These are phyloP conservation scores for Exophiala dermatitidis DNA, from an alignment of 2,329 filamentous ascomycete species.

Conservation along the genomic window DNA sequence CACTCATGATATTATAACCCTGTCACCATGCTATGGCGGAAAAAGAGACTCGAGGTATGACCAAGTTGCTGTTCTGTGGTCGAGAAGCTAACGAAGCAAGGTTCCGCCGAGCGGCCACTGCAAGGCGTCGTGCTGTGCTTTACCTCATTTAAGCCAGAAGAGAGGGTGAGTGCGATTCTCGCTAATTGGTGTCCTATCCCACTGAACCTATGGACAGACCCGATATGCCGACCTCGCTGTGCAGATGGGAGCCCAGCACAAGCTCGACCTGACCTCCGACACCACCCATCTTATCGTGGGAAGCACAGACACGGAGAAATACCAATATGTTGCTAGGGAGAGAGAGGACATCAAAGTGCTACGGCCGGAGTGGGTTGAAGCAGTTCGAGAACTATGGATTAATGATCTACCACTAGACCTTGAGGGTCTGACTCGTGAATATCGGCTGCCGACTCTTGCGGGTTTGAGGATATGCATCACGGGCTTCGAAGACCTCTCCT, in stretches of 20 bases:
- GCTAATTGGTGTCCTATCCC: constrained; percentile 10
- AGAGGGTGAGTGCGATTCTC: constrained; percentile 53
- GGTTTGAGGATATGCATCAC: constrained; percentile 61
- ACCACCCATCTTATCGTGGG: constrained; percentile 92
- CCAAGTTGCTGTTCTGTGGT: neutral
- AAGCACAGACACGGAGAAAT: constrained; percentile 83
- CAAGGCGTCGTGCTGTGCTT: constrained; percentile 72
- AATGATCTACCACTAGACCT: constrained; percentile 69
- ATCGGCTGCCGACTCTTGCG: constrained; percentile 39
- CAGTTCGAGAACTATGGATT: constrained; percentile 72
- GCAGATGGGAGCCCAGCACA: constrained; percentile 81
- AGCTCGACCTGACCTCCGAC: constrained; percentile 88
- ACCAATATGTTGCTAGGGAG: constrained; percentile 87
- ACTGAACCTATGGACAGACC: constrained; percentile 29
- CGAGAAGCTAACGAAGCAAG: constrained; percentile 3
- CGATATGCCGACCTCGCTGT: constrained; percentile 45
- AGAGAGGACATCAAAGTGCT: constrained; percentile 80
- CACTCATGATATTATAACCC: no score
- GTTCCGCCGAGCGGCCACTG: constrained; percentile 26
- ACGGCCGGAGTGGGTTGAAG: constrained; percentile 75
- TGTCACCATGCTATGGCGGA: constrained; percentile 6
- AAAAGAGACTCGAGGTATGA: constrained; percentile 3
- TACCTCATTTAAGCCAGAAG: constrained; percentile 73
- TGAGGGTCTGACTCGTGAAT: constrained; percentile 56
- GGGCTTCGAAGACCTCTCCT: constrained; percentile 58